Percentiles rank a stretch among this genome's conserved stretches.
Conservation (phyloP, 1,139 yeast genomes). For the Meyerozyma guilliermondii region DNA sequence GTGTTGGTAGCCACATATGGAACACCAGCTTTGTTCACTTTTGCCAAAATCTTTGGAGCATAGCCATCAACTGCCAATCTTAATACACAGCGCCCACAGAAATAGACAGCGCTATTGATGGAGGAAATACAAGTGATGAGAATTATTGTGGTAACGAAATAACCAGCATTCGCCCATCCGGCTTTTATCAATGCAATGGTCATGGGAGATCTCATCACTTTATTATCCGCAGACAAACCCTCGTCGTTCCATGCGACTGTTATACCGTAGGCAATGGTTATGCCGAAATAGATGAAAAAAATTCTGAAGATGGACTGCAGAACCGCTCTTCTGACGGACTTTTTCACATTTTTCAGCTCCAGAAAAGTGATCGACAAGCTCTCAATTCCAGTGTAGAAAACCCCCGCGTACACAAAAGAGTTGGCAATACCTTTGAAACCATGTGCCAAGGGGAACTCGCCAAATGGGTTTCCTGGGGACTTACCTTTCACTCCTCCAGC, state of each 20-base stretch:
- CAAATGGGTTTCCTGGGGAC: conserved; percentile 25
- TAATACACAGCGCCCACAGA: neutral
- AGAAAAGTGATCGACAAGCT: neutral
- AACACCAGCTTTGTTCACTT: conserved; percentile 8
- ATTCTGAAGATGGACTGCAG: neutral
- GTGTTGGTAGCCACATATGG: conserved; percentile 7
- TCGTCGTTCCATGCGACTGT: neutral
- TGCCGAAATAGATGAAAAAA: neutral
- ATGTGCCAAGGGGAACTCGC: conserved; percentile 18
- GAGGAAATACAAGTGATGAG: neutral
- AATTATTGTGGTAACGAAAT: conserved; percentile 1
- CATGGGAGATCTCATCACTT: conserved; percentile 7
- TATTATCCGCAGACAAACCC: conserved; percentile 1
- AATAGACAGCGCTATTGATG: conserved; percentile 1
- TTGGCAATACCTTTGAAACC: conserved; percentile 64
- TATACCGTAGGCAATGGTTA: neutral
- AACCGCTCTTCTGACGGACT: neutral
- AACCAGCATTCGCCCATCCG: conserved; percentile 2
- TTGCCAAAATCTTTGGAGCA: conserved; percentile 8
- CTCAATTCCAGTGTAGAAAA: neutral
- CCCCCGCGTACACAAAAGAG: neutral
- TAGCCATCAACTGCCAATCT: conserved; percentile 2
- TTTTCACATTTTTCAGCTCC: neutral
- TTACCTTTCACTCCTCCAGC: conserved; percentile 8
- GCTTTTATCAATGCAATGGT: conserved; percentile 7